Base-by-base conservation (phyloP, 306 rosid genomes). In the Lathyrus oleraceus region DNA sequence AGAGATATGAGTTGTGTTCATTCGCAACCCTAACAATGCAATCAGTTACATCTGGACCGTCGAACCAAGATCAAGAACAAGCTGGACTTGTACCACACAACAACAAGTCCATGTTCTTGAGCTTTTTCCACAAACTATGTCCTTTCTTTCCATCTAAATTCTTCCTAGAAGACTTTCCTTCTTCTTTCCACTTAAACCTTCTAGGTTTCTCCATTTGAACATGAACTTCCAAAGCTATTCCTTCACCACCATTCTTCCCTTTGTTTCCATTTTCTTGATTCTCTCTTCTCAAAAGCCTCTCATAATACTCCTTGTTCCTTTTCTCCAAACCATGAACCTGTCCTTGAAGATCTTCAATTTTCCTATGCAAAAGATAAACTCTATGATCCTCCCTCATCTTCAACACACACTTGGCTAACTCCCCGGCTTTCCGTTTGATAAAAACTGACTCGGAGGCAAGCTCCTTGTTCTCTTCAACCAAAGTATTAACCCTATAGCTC, bases 241-340 rank as follows among this genome's bases (percentile, higher is more conserved):
- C 86, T 19, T 57, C 79, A n/a, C 81, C 76, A 27, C 40, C 61
- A 30, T 42, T 72, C 39, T 73, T 76, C 39, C 75, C 77, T 40
- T 77, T 73, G 49, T 32, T 75, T 6, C n/a, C 69, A 40, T 72
- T 57, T 1, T 52, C 67, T 19, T 20, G 47, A 52, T 71, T 48
- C 60, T 84, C 87, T 65, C 59, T 72, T 40, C 66, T 83, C 70
- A 82, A 67, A 20, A 85, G 87, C 83, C 82, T 89, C 76, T 87
- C 90, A 52, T 83, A 81, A 63, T 90, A 94, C 73, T 90, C 96
- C 58, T 81, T 84, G 81, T 94, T 94, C 81, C 92, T 83, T 85
- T 84, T 90, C 84, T 95, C 99, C 81, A 95, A 77, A 2, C 95
- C 94, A 71, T 83, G 76, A 15, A 95, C 86, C 80, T 95, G 97